Base-by-base conservation (phyloP, 2,329 filamentous ascomycete genomes). In the Aspergillus sp. region DNA sequence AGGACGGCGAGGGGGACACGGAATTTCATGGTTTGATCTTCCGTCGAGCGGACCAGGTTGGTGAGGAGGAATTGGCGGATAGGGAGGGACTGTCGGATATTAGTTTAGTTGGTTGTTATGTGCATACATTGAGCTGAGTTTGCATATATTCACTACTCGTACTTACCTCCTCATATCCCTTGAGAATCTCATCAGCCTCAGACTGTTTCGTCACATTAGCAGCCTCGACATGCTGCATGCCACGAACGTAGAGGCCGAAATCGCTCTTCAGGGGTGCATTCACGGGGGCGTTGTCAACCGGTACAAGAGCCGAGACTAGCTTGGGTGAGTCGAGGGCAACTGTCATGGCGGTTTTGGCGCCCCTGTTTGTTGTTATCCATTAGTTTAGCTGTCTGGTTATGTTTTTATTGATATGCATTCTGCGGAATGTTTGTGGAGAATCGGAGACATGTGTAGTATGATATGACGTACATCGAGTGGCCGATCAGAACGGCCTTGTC, bases 41-140 rank as follows among this genome's bases (percentile, higher is more conserved):
- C 77, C 17, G 75, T 71, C 3, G 76, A 70, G 5, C 88, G 85
- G 66, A 89, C 77, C 41, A 98, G 81, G 73, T 98, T 99, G 10
- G 90, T 91, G 0, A 99, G 85, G 15, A 99, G 84, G 75, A 98
- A 99, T 72, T 97, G 93, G 2, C 95, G 88, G 66, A 99, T 89
- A 0, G 88, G 81, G 4, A 96, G 76, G 13, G 88, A 86, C 81
- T 87, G 55, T 30, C 27, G 10, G 3, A 30, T 10, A 11, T 30
- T 30, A 30, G 10, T 5, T 30, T 11, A 30, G 27, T 30, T 4
- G 10, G 5, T 30, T 10, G 27, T 4, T 30, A 11, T 30, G 27
- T 30, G 25, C 25, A 30, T 3, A 30, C 8, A 30, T 11, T 11
- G 10, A 5, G 27, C 10, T 11, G 3, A 4, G 27, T 30, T 30